Evolutionary conservation across 768 basidiomycete genomes (phyloP).

Genomic region (Tremella fuciformis): DNA sequence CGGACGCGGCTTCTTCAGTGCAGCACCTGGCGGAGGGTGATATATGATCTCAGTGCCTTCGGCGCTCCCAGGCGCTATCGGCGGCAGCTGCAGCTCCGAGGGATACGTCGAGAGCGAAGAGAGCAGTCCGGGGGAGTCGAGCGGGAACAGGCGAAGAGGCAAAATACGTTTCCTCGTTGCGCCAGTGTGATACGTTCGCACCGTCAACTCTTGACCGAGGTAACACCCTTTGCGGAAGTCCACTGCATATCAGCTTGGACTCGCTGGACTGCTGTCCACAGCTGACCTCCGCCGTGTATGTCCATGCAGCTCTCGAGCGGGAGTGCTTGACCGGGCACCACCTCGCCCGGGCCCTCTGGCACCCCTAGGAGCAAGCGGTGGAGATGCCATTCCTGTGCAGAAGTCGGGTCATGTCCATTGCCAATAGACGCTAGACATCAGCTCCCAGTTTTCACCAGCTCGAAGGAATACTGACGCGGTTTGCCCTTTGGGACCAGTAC

Average conservation of each 20-base stretch:
- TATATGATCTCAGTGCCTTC: slow-evolving; percentile 18
- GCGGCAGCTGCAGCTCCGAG: slow-evolving; percentile 15
- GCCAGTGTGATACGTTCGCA: slow-evolving; percentile 93
- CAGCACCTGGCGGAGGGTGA: slow-evolving; percentile 30
- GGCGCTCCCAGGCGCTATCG: slow-evolving; percentile 7
- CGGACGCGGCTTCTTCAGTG: slow-evolving; percentile 61
- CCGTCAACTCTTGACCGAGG: slow-evolving; percentile 94
- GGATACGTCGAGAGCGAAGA: slow-evolving; percentile 19
- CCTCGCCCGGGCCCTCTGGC: slow-evolving; percentile 79
- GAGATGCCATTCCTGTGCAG: slow-evolving; percentile 58
- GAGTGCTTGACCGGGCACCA: slow-evolving; percentile 71
- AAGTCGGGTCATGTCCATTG: slow-evolving; percentile 14
- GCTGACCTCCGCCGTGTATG: slow-evolving; percentile 85
- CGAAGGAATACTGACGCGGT: slow-evolving; percentile 61
- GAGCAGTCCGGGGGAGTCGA: neutral
- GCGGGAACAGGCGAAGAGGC: slow-evolving; percentile 63
- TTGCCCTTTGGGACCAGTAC: slow-evolving; percentile 68
- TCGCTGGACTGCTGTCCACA: neutral
- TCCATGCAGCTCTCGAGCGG: slow-evolving; percentile 96
- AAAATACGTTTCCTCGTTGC: slow-evolving; percentile 83
- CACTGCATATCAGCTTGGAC: slow-evolving; percentile 56
- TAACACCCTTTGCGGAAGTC: slow-evolving; percentile 98
- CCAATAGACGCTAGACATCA: neutral
- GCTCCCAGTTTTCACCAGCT: slow-evolving; percentile 3
- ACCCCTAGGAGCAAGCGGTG: slow-evolving; percentile 80